Percentiles rank a stretch among this genome's conserved stretches.
These are phyloP conservation scores for Eragrostis tef DNA, from an alignment of 202 grass and related monocot species.

Conservation along the genomic window DNA sequence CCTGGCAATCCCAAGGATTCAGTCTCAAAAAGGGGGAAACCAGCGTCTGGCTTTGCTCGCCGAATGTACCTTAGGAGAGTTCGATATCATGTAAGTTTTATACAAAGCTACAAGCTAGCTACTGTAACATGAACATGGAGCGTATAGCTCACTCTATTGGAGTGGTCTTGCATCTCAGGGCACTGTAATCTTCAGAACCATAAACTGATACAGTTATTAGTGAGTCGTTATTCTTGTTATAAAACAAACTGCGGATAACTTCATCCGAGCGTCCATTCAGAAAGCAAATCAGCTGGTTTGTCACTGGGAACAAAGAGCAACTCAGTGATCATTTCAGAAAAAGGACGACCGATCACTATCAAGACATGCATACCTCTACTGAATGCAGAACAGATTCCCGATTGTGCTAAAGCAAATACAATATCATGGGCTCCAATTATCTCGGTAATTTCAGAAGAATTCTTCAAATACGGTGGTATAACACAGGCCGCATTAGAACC, in stretches of 20 bases:
- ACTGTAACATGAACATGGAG: too few relatives aligned
- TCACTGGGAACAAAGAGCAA: constrained; percentile 45
- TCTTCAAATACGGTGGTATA: constrained; percentile 64
- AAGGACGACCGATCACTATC: constrained; percentile 9
- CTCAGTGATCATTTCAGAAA: background rate
- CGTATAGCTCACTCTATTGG: constrained; percentile 55
- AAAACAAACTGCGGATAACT: constrained; percentile 80
- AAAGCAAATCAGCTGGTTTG: constrained; percentile 73
- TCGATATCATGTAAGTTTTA: constrained; percentile 18
- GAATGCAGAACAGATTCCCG: constrained; percentile 76
- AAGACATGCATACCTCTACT: constrained; percentile 61
- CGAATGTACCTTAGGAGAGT: constrained; percentile 63
- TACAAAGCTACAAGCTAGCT: too few relatives aligned
- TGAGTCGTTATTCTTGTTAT: constrained; percentile 78
- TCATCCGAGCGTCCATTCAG: constrained; percentile 77
- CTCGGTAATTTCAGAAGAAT: constrained; percentile 75
- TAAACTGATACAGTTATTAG: constrained; percentile 77
- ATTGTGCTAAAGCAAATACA: constrained; percentile 72
- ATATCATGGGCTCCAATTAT: constrained; percentile 73
- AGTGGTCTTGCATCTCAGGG: constrained; percentile 72
- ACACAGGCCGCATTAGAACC: constrained; percentile 56
- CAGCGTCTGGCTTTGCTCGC: constrained; percentile 65
- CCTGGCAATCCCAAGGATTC: constrained; percentile 78
- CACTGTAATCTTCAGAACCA: constrained; percentile 72
- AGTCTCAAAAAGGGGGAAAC: constrained; percentile 78